These are phyloP conservation scores for Fistulifera solaris DNA, from an alignment of 108 stramenopile genomes.

Conservation along the genomic window DNA sequence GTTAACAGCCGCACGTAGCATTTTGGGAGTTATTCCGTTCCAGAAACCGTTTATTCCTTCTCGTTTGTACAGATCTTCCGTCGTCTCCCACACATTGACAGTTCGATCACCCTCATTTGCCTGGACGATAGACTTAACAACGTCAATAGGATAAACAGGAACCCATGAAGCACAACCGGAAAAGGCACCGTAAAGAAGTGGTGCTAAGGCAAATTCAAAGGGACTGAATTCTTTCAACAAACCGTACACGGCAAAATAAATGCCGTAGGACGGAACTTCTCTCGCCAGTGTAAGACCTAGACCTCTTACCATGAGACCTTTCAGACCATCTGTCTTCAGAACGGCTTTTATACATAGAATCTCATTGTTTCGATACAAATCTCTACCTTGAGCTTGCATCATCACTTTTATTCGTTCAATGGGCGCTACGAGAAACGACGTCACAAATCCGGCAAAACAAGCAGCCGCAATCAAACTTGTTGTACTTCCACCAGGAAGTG, in stretches of 20 bases:
- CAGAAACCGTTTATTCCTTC: slow-evolving; percentile 38
- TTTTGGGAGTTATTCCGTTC: slow-evolving; percentile 42
- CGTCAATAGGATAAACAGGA: slow-evolving; percentile 61
- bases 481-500: too few species aligned
- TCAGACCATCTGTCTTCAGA: slow-evolving; percentile 31
- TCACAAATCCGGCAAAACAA: slow-evolving; percentile 38
- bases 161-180: slow-evolving; percentile 49
- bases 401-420: slow-evolving; percentile 47
- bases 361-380: slow-evolving; percentile 18
- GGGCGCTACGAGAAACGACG: slow-evolving; percentile 43
- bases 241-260: slow-evolving; percentile 48
- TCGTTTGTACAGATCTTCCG: slow-evolving; percentile 29
- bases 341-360: slow-evolving; percentile 27
- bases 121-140: slow-evolving; percentile 53
- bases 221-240: slow-evolving; percentile 19
- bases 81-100: slow-evolving; percentile 19
- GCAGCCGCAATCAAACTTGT: slow-evolving; percentile 33
- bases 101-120: slow-evolving; percentile 12
- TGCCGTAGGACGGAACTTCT: slow-evolving; percentile 41
- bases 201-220: not conserved
- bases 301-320: slow-evolving; percentile 35
- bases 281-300: slow-evolving; percentile 31
- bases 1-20: slow-evolving; percentile 50
- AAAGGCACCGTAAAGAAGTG: slow-evolving; percentile 42
- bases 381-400: slow-evolving; percentile 26